Evolutionary conservation across 169 alveolate genomes (phyloP).

Genomic region (Amoebophrya sp.): DNA sequence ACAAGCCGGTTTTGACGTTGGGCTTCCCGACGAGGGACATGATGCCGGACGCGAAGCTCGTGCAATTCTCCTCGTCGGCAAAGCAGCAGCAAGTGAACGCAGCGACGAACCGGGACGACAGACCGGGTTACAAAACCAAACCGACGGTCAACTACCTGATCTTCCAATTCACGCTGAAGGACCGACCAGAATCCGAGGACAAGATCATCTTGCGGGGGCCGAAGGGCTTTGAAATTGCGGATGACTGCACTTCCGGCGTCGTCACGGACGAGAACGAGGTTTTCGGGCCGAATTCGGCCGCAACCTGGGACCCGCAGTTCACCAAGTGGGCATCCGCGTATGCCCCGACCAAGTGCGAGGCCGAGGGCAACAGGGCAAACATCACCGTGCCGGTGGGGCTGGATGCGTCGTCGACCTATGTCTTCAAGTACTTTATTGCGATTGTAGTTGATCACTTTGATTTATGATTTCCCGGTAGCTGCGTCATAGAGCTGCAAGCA

Average conservation of each 20-base stretch:
- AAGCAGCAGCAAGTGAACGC: background rate
- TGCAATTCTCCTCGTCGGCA: background rate
- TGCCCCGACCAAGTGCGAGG: background rate
- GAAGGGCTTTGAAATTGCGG: background rate
- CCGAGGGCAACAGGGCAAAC: background rate
- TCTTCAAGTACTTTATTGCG: slow-evolving; percentile 24
- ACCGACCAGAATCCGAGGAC: background rate
- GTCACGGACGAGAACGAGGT: slow-evolving; percentile 9
- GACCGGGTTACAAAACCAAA: background rate
- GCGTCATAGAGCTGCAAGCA: too few species aligned
- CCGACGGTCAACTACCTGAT: background rate
- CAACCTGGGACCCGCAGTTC: background rate
- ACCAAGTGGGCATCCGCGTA: background rate
- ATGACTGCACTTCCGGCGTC: background rate
- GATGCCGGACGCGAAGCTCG: slow-evolving; percentile 19
- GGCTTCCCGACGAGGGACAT: background rate
- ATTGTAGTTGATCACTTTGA: too few species aligned
- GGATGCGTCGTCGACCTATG: slow-evolving; percentile 6
- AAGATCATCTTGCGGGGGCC: background rate
- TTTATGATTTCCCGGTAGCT: too few species aligned
- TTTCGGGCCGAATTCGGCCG: background rate
- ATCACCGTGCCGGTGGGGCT: slow-evolving; percentile 26
- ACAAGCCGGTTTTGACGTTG: background rate
- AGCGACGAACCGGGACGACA: background rate
- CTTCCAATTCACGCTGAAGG: background rate